phyloP scores from a whole-genome alignment of 2,329 filamentous ascomycete species.

The Calonectria ilicicola region DNA sequence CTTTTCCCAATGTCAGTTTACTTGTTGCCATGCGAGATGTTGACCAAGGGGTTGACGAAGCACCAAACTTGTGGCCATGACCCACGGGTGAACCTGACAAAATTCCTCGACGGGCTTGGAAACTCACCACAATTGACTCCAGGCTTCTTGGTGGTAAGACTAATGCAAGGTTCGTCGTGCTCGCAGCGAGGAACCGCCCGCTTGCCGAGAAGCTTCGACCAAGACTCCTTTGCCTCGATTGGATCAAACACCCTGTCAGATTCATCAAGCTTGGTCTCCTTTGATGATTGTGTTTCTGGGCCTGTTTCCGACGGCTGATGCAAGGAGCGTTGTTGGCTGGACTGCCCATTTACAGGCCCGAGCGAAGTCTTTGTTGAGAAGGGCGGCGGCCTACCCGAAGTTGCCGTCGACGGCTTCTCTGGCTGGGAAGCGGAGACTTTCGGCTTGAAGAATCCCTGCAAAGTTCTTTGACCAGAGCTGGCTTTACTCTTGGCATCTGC shows the following conservation, averaged over 20 bases:
- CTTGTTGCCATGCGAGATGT: neutral
- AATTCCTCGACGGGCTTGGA: neutral
- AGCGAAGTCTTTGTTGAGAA: conserved; percentile 30
- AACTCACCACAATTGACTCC: conserved; percentile 81
- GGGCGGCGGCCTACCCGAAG: conserved; percentile 21
- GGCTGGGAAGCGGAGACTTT: conserved; percentile 29
- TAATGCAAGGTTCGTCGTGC: conserved; percentile 89
- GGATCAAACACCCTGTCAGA: conserved; percentile 70
- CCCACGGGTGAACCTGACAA: neutral
- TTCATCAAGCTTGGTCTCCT: conserved; percentile 23
- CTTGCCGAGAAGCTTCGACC: conserved; percentile 86
- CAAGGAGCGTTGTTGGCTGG: neutral
- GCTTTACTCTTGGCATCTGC: conserved; percentile 48
- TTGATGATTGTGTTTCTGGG: conserved; percentile 4
- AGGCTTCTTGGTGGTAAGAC: conserved; percentile 86
- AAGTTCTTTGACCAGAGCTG: conserved; percentile 62
- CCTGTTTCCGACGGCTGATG: neutral
- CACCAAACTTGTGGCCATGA: neutral
- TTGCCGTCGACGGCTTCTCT: conserved; percentile 11
- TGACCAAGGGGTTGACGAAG: too few relatives aligned
- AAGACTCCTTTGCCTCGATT: conserved; percentile 81
- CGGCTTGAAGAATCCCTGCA: conserved; percentile 85
- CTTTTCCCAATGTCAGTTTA: conserved; percentile 48
- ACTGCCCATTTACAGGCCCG: neutral
- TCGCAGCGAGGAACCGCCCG: conserved; percentile 83